These are phyloP conservation scores for Coriolopsis trogii DNA, from an alignment of 1,284 basidiomycete species.

Conservation along the genomic window DNA sequence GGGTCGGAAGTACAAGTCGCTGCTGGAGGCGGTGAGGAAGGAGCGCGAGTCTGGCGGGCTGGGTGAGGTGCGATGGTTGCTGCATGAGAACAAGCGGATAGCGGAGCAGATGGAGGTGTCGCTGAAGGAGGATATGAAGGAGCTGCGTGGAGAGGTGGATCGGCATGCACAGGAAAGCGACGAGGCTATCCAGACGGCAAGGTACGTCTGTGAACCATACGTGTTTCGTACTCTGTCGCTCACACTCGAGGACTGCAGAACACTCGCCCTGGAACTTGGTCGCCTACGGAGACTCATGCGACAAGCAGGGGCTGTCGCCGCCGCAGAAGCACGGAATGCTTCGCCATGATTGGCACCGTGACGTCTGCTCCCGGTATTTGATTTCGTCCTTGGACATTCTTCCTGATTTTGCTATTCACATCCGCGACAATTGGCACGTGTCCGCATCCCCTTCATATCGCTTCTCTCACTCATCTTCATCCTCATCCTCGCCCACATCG, in stretches of 20 bases:
- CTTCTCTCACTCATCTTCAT: background rate
- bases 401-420: slow-evolving; percentile 2
- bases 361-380: background rate
- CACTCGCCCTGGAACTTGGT: slow-evolving; percentile 60
- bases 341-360: slow-evolving; percentile 4
- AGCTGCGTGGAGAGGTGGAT: slow-evolving; percentile 51
- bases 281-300: slow-evolving; percentile 73
- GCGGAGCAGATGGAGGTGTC: slow-evolving; percentile 53
- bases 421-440: no score
- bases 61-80: slow-evolving; percentile 42
- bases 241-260: slow-evolving; percentile 37
- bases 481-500: background rate
- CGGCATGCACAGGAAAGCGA: slow-evolving; percentile 57
- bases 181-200: slow-evolving; percentile 58
- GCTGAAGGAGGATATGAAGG: slow-evolving; percentile 51
- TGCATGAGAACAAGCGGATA: slow-evolving; percentile 42
- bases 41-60: slow-evolving; percentile 46
- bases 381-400: background rate
- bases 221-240: slow-evolving; percentile 1
- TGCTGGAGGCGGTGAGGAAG: slow-evolving; percentile 62
- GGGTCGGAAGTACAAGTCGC: slow-evolving; percentile 63
- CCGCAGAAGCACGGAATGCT: slow-evolving; percentile 16
- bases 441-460: background rate
- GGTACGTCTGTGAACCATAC: slow-evolving; percentile 44
- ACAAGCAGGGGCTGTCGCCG: slow-evolving; percentile 22